These are phyloP conservation scores for Fraxinus floribunda DNA, from an alignment of 305 asterid species.

Conservation along the genomic window DNA sequence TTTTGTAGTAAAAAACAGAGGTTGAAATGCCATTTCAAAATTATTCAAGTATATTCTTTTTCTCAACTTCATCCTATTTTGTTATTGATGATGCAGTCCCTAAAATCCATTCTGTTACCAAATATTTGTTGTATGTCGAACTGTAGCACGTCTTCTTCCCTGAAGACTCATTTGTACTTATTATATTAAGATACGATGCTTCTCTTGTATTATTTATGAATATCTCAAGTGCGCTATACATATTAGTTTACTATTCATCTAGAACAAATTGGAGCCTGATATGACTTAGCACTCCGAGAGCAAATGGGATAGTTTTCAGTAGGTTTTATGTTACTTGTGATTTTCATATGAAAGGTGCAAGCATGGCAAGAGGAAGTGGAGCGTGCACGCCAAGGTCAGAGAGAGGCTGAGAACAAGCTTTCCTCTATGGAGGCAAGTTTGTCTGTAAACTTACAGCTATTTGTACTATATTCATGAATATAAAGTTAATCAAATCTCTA, in stretches of 20 bases:
- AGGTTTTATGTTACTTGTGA: constrained; percentile 30
- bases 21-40: background rate
- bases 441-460: constrained; percentile 18
- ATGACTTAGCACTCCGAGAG: constrained; percentile 16
- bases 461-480: constrained; percentile 1
- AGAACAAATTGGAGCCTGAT: constrained; percentile 7
- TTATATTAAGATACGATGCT: background rate
- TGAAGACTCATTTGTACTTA: background rate
- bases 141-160: background rate
- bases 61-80: background rate
- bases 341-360: constrained; percentile 62
- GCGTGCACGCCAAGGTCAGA: constrained; percentile 92
- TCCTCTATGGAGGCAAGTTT: constrained; percentile 91
- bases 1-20: background rate
- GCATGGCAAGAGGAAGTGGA: constrained; percentile 99
- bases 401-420: constrained; percentile 95
- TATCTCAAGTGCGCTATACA: background rate
- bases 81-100: background rate
- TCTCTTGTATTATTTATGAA: background rate
- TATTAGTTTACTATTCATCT: background rate
- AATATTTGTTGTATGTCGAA: background rate
- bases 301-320: background rate
- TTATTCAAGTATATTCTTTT: constrained; percentile 1
- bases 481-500: constrained; percentile 17
- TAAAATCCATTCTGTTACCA: background rate